These are phyloP conservation scores for Talaromyces ruber DNA, from an alignment of 495 filamentous ascomycete species.

Conservation along the genomic window DNA sequence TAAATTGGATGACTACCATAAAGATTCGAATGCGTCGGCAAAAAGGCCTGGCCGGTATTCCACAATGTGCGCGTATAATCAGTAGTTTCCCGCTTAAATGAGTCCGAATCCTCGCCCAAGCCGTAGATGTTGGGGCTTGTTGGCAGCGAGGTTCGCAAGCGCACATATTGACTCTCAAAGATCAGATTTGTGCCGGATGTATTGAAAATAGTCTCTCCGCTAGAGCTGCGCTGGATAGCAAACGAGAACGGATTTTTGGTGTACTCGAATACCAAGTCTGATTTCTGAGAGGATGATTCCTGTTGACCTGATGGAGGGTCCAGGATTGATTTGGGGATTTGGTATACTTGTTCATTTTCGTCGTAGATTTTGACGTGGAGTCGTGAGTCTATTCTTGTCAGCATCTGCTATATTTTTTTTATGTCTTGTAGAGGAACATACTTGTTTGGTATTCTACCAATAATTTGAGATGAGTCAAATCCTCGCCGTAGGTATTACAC, in stretches of 20 bases:
- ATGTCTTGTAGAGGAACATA: neutral
- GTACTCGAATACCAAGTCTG: slow-evolving; percentile 38
- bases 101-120: slow-evolving; percentile 44
- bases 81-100: slow-evolving; percentile 29
- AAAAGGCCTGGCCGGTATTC: slow-evolving; percentile 6
- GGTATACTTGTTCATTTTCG: slow-evolving; percentile 62
- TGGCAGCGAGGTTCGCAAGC: slow-evolving; percentile 39
- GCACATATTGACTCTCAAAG: slow-evolving; percentile 49
- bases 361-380: slow-evolving; percentile 82
- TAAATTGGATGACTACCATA: slow-evolving; percentile 49
- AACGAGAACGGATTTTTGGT: slow-evolving; percentile 45
- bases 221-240: slow-evolving; percentile 35
- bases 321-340: slow-evolving; percentile 70
- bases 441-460: slow-evolving; percentile 42
- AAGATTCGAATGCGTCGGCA: slow-evolving; percentile 24
- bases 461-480: slow-evolving; percentile 39
- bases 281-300: neutral
- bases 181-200: slow-evolving; percentile 35
- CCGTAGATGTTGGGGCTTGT: slow-evolving; percentile 48
- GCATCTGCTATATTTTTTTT: neutral
- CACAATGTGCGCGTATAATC: slow-evolving; percentile 49
- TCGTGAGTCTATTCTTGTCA: slow-evolving; percentile 50
- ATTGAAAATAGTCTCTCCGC: slow-evolving; percentile 39
- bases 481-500: slow-evolving; percentile 47
- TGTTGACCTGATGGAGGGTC: slow-evolving; percentile 41